These are phyloP conservation scores for Adansonia gregorii DNA, from an alignment of 441 rosid genomes.

Conservation along the genomic window DNA sequence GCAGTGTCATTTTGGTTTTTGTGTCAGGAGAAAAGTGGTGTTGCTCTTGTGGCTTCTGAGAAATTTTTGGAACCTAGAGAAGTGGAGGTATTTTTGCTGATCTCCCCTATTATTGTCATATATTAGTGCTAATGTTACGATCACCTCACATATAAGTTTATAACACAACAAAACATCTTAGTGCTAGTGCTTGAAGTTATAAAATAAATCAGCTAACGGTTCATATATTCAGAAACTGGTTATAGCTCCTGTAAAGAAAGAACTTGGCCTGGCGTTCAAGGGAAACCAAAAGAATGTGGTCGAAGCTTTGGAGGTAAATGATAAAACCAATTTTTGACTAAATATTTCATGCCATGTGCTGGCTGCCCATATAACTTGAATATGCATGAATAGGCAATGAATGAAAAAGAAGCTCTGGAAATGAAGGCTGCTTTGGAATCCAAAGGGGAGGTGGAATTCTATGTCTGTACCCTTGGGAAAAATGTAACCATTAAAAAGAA, in stretches of 20 bases:
- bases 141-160: background rate
- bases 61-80: constrained; percentile 70
- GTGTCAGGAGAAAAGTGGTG: constrained; percentile 67
- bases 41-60: constrained; percentile 66
- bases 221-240: constrained; percentile 57
- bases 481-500: constrained; percentile 55
- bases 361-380: background rate
- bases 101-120: background rate
- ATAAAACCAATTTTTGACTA: background rate
- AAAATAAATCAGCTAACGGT: constrained; percentile 11
- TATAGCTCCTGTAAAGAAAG: constrained; percentile 65
- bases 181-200: background rate
- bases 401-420: constrained; percentile 63
- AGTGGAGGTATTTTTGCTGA: constrained; percentile 54
- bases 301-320: constrained; percentile 74
- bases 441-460: constrained; percentile 67
- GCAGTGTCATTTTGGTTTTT: background rate
- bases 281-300: constrained; percentile 62
- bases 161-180: background rate
- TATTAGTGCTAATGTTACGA: background rate
- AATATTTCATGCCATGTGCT: background rate
- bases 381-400: constrained; percentile 50
- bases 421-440: constrained; percentile 64
- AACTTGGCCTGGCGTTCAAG: constrained; percentile 73
- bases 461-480: constrained; percentile 59